A percentile compares a stretch with the other conserved stretches of the same genome.
phyloP scores from a whole-genome alignment of 75 land plant genomes.

The Selaginella moellendorffii region DNA sequence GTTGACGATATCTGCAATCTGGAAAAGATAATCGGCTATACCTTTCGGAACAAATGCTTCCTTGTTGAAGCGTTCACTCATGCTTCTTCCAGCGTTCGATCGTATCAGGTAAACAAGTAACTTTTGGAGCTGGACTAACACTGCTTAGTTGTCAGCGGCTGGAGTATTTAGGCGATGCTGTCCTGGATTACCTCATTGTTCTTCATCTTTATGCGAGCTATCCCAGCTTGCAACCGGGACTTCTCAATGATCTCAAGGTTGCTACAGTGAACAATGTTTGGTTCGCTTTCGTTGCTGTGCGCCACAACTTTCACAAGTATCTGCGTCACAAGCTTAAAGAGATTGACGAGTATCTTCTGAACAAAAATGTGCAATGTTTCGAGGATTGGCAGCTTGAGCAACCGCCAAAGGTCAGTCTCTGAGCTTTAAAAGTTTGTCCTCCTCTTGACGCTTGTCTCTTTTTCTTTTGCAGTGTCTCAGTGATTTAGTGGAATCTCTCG shows the following conservation, averaged over 20 bases:
- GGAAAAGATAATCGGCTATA: constrained; percentile 38
- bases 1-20: constrained; percentile 15
- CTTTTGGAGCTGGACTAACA: background rate
- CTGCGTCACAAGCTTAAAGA: constrained; percentile 38
- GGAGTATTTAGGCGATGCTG: constrained; percentile 98
- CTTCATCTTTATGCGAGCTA: constrained; percentile 54
- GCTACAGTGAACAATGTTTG: constrained; percentile 56
- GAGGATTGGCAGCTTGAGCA: constrained; percentile 29
- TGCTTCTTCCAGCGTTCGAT: constrained; percentile 63
- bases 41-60: constrained; percentile 52
- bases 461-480: constrained; percentile 27
- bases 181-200: constrained; percentile 71
- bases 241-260: constrained; percentile 72
- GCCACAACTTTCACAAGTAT: constrained; percentile 34
- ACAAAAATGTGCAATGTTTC: no score
- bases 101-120: constrained; percentile 75
- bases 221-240: constrained; percentile 61
- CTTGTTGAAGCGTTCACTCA: constrained; percentile 82
- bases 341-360: no score
- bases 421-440: background rate
- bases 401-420: constrained; percentile 88
- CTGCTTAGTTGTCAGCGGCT: constrained; percentile 39
- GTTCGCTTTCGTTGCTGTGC: constrained; percentile 62
- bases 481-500: constrained; percentile 77
- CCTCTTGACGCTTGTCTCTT: background rate